Evolutionary conservation across 2,329 filamentous ascomycete species (phyloP).

Genomic region (Penicillium sp.): DNA sequence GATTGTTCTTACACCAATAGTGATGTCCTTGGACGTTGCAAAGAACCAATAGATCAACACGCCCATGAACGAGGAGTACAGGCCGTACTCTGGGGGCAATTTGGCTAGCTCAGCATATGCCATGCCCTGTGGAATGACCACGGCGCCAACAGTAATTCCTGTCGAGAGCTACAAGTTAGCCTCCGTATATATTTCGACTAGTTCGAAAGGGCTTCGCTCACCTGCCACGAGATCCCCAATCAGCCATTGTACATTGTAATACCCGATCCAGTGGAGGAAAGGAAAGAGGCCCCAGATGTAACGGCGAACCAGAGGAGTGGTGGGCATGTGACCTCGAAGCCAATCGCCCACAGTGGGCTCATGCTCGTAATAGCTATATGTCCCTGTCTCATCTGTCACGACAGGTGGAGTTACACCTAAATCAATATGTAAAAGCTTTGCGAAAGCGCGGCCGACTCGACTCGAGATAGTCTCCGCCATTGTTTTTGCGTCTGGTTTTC

Average conservation of each 20-base stretch:
- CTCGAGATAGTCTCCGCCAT: slow-evolving; percentile 5
- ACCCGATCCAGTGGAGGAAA: slow-evolving; percentile 69
- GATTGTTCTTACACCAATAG: slow-evolving; percentile 64
- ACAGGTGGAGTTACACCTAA: no score
- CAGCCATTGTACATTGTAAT: slow-evolving; percentile 82
- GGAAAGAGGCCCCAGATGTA: slow-evolving; percentile 71
- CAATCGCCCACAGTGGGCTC: slow-evolving; percentile 66
- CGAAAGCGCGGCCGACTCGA: slow-evolving; percentile 6
- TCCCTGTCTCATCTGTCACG: slow-evolving; percentile 14
- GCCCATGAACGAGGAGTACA: slow-evolving; percentile 90
- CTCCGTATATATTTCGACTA: not conserved
- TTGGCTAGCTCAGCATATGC: slow-evolving; percentile 76
- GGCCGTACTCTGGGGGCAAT: slow-evolving; percentile 66
- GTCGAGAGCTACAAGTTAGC: not conserved
- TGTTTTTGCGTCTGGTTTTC: not conserved
- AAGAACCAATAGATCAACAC: slow-evolving; percentile 92
- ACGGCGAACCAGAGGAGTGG: slow-evolving; percentile 40
- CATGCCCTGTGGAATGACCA: slow-evolving; percentile 88
- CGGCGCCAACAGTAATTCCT: slow-evolving; percentile 56
- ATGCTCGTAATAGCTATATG: slow-evolving; percentile 58
- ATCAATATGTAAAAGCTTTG: slow-evolving; percentile 1
- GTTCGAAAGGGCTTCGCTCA: slow-evolving; percentile 7
- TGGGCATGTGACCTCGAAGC: slow-evolving; percentile 55
- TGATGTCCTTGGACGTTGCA: slow-evolving; percentile 92
- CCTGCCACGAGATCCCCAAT: slow-evolving; percentile 71